Evolutionary conservation across 1,139 yeast genomes (phyloP).

Genomic region (Taiozyma sp.): DNA sequence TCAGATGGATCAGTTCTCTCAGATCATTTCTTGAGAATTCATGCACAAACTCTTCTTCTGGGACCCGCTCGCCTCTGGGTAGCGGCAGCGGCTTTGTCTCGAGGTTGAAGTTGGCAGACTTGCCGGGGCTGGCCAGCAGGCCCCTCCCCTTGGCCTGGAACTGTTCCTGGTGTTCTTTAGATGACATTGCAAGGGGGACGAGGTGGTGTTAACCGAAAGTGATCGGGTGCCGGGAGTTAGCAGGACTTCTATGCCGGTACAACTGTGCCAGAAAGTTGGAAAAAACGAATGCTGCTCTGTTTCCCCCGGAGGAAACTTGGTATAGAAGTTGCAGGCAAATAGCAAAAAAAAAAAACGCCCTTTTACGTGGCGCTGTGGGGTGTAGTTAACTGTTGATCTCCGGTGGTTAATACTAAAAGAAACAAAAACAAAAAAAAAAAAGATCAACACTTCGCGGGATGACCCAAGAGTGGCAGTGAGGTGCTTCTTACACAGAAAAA

Average conservation of each 20-base stretch:
- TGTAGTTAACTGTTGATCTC: not conserved
- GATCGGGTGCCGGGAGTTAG: not conserved
- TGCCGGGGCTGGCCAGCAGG: slow-evolving; percentile 9
- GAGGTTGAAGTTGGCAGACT: not conserved
- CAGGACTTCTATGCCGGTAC: not conserved
- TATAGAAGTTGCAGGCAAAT: not conserved
- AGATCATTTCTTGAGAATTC: slow-evolving; percentile 62
- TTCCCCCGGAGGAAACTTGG: not conserved
- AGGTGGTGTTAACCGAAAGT: not conserved
- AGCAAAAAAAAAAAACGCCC: not conserved
- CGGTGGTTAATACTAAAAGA: not conserved
- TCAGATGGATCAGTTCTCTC: slow-evolving; percentile 56
- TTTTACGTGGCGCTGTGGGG: not conserved
- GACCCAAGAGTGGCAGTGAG: too few species aligned
- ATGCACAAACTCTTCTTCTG: slow-evolving; percentile 31
- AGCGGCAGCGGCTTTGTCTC: slow-evolving; percentile 13
- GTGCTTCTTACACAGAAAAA: too few species aligned
- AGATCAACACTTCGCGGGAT: not conserved
- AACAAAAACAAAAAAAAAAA: not conserved
- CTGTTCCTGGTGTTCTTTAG: slow-evolving; percentile 9
- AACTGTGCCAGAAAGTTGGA: not conserved
- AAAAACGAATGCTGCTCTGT: not conserved
- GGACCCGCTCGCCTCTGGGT: slow-evolving; percentile 7
- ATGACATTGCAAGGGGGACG: not conserved
- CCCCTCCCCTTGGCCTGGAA: slow-evolving; percentile 11